Conservation (phyloP, 352 stramenopile species). For the Globisporangium megalacanthum region DNA sequence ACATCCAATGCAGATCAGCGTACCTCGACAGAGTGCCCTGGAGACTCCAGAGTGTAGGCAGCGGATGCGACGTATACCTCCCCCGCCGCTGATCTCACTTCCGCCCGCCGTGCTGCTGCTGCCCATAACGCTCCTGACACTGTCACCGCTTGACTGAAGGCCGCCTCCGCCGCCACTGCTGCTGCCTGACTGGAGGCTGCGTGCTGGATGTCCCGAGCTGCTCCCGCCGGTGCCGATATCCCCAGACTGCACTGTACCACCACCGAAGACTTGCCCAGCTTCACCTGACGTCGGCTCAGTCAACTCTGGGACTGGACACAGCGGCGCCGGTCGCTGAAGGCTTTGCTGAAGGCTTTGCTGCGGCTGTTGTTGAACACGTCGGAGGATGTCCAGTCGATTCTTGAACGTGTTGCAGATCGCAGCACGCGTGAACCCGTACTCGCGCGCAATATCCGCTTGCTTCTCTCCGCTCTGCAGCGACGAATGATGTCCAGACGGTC, state of each 20-base stretch:
- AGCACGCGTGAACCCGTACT: constrained; percentile 53
- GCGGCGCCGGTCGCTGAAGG: too few relatives aligned
- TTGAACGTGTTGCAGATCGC: constrained; percentile 67
- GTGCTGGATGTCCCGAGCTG: background rate
- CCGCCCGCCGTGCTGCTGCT: background rate
- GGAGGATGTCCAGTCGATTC: constrained; percentile 41
- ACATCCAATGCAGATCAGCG: background rate
- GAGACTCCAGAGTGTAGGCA: background rate
- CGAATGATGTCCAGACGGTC: constrained; percentile 9
- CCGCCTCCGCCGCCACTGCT: background rate
- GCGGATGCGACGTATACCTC: background rate
- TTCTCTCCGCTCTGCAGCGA: constrained; percentile 49
- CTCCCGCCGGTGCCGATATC: background rate
- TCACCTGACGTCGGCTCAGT: too few relatives aligned
- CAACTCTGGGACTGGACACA: background rate
- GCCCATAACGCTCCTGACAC: background rate
- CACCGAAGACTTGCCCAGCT: too few relatives aligned
- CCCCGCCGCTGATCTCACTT: background rate
- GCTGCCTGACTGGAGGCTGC: too few relatives aligned
- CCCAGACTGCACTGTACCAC: background rate
- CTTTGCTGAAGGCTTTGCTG: too few relatives aligned
- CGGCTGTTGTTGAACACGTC: constrained; percentile 12
- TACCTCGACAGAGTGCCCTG: background rate
- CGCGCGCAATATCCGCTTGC: constrained; percentile 53
- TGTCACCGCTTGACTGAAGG: background rate